These are phyloP conservation scores for Rhodomyrtus psidioides DNA, from an alignment of 441 rosid species.

Conservation along the genomic window DNA sequence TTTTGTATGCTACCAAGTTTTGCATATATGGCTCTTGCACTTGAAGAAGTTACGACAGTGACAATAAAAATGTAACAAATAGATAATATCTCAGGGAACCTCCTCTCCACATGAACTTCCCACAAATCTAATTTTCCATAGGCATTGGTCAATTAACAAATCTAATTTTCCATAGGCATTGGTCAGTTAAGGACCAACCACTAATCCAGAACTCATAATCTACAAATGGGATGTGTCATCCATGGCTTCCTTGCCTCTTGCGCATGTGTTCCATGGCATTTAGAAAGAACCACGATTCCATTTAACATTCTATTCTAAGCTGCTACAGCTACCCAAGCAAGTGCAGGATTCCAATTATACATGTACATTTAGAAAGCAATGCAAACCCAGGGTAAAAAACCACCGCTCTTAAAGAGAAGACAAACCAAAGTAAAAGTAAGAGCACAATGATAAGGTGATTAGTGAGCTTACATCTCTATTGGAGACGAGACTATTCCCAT, in stretches of 20 bases:
- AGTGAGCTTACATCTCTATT: conserved; percentile 52
- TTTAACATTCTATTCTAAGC: not conserved
- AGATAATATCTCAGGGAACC: not conserved
- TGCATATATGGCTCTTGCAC: not conserved
- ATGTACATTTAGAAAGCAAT: not conserved
- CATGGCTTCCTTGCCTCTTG: not conserved
- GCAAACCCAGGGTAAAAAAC: not conserved
- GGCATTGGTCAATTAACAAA: not conserved
- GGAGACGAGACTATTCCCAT: conserved; percentile 25
- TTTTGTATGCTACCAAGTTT: not conserved
- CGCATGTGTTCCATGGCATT: not conserved
- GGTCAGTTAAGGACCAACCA: not conserved
- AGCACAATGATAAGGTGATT: conserved; percentile 4
- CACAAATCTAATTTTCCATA: not conserved
- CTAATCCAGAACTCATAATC: not conserved
- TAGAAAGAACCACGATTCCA: not conserved
- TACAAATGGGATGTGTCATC: not conserved
- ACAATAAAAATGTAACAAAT: not conserved
- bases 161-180: too few species aligned
- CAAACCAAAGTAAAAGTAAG: not conserved
- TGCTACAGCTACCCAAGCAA: not conserved
- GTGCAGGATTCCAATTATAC: not conserved
- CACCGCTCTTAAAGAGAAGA: not conserved
- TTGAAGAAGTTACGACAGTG: not conserved
- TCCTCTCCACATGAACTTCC: not conserved